Evolutionary conservation across 2,329 filamentous ascomycete species (phyloP).

Genomic region (Seiridium cupressi): DNA sequence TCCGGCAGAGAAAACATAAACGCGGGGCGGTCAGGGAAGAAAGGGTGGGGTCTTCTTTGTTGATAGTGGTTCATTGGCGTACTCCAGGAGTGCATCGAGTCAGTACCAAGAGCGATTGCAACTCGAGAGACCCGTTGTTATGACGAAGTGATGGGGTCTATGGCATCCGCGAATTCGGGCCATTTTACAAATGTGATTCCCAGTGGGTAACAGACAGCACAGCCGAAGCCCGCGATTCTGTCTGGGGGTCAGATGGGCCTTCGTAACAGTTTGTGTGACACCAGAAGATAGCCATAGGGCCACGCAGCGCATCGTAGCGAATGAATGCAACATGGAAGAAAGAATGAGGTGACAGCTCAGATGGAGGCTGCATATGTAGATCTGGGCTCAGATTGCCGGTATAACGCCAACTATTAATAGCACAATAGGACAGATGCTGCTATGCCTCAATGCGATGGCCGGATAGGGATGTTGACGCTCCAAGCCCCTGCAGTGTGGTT

Average conservation of each 20-base stretch:
- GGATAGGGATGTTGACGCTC: background rate
- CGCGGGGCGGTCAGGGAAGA: slow-evolving; percentile 16
- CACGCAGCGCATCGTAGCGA: too few species aligned
- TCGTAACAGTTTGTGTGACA: too few species aligned
- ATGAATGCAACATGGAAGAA: too few species aligned
- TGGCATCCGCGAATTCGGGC: background rate
- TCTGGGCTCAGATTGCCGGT: too few species aligned
- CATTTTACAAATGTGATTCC: background rate
- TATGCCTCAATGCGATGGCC: too few species aligned
- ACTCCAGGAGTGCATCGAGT: background rate
- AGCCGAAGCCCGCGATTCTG: background rate
- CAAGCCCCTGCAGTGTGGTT: background rate
- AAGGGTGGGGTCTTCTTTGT: slow-evolving; percentile 18
- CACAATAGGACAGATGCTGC: too few species aligned
- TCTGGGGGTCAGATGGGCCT: too few species aligned
- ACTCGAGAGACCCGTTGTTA: slow-evolving; percentile 1
- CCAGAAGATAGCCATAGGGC: too few species aligned
- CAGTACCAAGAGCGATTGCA: background rate
- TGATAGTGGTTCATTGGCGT: background rate
- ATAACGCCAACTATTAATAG: too few species aligned
- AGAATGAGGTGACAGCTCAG: too few species aligned
- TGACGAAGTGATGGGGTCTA: slow-evolving; percentile 3
- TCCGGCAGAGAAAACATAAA: background rate
- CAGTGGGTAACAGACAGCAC: background rate
- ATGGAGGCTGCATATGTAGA: too few species aligned